Conservation (phyloP, 768 basidiomycete species). For the Kwoniella europaea region DNA sequence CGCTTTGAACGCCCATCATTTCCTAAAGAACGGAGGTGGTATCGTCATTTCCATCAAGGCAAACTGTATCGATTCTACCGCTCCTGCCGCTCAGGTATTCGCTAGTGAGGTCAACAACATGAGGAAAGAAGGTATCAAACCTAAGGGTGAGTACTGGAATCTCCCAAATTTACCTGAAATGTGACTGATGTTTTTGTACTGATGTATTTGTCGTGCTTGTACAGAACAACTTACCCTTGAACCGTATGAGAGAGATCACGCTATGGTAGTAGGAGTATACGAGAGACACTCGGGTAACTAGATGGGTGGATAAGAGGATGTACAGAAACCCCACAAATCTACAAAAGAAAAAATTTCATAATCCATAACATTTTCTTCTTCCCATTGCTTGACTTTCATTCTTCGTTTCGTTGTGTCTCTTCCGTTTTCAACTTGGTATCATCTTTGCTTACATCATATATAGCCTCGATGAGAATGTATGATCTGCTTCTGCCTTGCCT, state of each 20-base stretch:
- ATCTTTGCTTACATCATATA: not conserved
- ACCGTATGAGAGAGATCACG: constrained; percentile 61
- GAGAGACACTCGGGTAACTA: constrained; percentile 48
- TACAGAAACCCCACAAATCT: not conserved
- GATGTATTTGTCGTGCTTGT: not conserved
- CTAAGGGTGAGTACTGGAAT: constrained; percentile 63
- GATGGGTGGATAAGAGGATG: not conserved
- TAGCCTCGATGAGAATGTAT: constrained; percentile 4
- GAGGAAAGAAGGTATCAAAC: constrained; percentile 80
- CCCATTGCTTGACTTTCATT: not conserved
- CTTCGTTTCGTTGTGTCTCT: not conserved
- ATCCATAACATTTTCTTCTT: not conserved
- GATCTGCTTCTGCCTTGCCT: not conserved
- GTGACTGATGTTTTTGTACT: not conserved
- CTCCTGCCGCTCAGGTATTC: constrained; percentile 85
- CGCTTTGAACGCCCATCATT: constrained; percentile 86
- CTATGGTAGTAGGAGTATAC: constrained; percentile 58
- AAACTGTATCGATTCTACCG: constrained; percentile 97
- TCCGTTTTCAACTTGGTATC: not conserved
- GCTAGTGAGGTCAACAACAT: constrained; percentile 82
- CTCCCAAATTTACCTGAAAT: not conserved
- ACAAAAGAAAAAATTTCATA: not conserved
- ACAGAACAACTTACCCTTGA: constrained; percentile 90
- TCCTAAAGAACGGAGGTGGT: constrained; percentile 93
- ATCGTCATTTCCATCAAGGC: constrained; percentile 98